phyloP scores from a whole-genome alignment of 805 yeast genomes.

The Cephaloascus albidus region DNA sequence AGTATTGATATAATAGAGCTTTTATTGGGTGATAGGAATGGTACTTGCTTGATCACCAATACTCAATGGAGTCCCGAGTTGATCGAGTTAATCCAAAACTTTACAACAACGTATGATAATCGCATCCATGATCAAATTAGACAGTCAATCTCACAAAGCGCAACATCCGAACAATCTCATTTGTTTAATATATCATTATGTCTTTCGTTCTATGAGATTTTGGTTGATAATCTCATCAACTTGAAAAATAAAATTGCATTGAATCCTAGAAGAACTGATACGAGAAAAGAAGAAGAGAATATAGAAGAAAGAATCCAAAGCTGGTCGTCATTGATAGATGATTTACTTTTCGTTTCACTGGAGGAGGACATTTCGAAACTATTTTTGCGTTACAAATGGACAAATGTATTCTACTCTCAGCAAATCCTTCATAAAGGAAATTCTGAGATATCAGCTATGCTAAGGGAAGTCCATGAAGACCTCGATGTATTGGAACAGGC shows the following conservation, averaged over 20 bases:
- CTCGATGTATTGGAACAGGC: neutral
- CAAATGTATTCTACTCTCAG: constrained; percentile 16
- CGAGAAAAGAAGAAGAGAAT: constrained; percentile 25
- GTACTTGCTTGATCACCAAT: constrained; percentile 22
- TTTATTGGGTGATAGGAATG: constrained; percentile 8
- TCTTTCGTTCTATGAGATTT: constrained; percentile 33
- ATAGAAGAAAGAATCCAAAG: constrained; percentile 31
- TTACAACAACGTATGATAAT: constrained; percentile 9
- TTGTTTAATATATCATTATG: constrained; percentile 10
- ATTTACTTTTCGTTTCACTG: constrained; percentile 7
- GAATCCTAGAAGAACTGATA: constrained; percentile 20
- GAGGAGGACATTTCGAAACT: neutral
- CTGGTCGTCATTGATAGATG: constrained; percentile 37
- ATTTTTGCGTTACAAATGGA: constrained; percentile 21
- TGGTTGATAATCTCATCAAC: constrained; percentile 31
- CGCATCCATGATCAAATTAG: neutral
- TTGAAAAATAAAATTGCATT: constrained; percentile 16
- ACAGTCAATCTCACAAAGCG: neutral
- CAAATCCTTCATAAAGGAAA: constrained; percentile 21
- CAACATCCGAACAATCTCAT: constrained; percentile 13
- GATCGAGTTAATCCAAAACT: constrained; percentile 18
- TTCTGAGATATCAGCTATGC: constrained; percentile 13
- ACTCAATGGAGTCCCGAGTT: constrained; percentile 28
- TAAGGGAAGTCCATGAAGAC: constrained; percentile 8
- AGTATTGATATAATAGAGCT: constrained; percentile 13